phyloP scores from a whole-genome alignment of 2,329 filamentous ascomycete species.

The Chrysoporthe cubensis region DNA sequence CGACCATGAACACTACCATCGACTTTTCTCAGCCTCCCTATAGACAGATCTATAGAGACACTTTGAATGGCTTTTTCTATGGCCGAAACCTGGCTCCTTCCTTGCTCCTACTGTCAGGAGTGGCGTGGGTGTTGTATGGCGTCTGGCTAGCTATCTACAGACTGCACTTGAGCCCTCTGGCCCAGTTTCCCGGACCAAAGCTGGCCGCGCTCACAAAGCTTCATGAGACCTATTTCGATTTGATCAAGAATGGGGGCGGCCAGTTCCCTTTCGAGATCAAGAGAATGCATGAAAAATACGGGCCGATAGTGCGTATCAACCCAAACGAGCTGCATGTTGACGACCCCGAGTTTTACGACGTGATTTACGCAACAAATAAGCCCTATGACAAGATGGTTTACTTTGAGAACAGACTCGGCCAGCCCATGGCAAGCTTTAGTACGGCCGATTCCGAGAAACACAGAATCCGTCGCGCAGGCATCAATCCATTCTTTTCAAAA shows the following conservation, averaged over 20 bases:
- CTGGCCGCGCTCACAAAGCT: slow-evolving; percentile 4
- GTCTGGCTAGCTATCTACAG: slow-evolving; percentile 5
- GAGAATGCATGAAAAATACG: slow-evolving; percentile 13
- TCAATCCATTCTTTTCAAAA: slow-evolving; percentile 38
- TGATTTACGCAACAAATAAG: slow-evolving; percentile 18
- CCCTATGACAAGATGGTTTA: slow-evolving; percentile 24
- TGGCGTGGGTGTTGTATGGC: not conserved
- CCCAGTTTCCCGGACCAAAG: slow-evolving; percentile 11
- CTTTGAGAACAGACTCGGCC: slow-evolving; percentile 25
- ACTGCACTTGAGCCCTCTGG: slow-evolving; percentile 6
- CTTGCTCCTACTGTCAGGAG: not conserved
- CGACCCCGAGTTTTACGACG: slow-evolving; percentile 28
- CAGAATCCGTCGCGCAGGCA: slow-evolving; percentile 25
- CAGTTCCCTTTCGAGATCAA: slow-evolving; percentile 13
- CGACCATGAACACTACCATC: not conserved
- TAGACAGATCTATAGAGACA: not conserved
- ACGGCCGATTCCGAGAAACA: slow-evolving; percentile 28
- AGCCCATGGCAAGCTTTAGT: slow-evolving; percentile 26
- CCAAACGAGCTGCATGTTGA: slow-evolving; percentile 30
- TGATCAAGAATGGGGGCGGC: slow-evolving; percentile 2
- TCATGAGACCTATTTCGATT: slow-evolving; percentile 12
- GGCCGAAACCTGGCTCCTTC: not conserved
- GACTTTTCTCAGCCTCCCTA: not conserved
- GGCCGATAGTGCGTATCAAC: slow-evolving; percentile 31
- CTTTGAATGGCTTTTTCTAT: not conserved